Conservation (phyloP, 176 grass and related monocot species). For the Oropetium thomaeum region DNA sequence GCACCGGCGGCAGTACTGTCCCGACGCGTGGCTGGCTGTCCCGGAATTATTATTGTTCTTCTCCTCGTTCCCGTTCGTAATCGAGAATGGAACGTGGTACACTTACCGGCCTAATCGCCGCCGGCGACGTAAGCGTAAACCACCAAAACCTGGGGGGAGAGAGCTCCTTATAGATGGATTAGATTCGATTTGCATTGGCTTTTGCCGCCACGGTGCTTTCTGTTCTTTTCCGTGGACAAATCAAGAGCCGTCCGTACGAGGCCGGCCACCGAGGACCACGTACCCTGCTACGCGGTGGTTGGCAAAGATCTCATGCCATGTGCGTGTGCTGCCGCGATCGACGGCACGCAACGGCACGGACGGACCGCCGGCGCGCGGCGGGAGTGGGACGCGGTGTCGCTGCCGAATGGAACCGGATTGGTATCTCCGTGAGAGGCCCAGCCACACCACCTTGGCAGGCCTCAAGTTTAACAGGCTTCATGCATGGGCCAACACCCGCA, state of each 20-base stretch:
- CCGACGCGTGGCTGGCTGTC: not conserved
- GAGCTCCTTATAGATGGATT: not conserved
- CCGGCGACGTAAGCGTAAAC: not conserved
- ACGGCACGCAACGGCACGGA: not conserved
- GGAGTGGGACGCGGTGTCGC: not conserved
- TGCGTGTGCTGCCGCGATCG: not conserved
- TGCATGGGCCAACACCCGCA: too few relatives aligned
- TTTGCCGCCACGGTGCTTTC: slow-evolving; percentile 10
- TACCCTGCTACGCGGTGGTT: slow-evolving; percentile 26
- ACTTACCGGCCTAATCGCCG: not conserved
- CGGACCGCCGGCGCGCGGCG: not conserved
- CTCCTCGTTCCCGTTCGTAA: not conserved
- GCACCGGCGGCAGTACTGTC: too few relatives aligned
- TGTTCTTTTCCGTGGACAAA: not conserved
- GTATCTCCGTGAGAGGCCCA: not conserved
- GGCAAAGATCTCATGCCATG: slow-evolving; percentile 37
- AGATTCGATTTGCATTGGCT: slow-evolving; percentile 25
- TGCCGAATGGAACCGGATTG: not conserved
- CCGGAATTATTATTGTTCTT: too few relatives aligned
- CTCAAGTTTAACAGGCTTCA: not conserved
- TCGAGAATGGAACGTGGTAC: not conserved
- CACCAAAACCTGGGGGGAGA: not conserved
- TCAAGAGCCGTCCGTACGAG: slow-evolving; percentile 24
- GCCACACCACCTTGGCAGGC: not conserved
- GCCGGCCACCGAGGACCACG: slow-evolving; percentile 19